phyloP scores from a whole-genome alignment of 148 eudicot genomes.

The Oxyria digyna region DNA sequence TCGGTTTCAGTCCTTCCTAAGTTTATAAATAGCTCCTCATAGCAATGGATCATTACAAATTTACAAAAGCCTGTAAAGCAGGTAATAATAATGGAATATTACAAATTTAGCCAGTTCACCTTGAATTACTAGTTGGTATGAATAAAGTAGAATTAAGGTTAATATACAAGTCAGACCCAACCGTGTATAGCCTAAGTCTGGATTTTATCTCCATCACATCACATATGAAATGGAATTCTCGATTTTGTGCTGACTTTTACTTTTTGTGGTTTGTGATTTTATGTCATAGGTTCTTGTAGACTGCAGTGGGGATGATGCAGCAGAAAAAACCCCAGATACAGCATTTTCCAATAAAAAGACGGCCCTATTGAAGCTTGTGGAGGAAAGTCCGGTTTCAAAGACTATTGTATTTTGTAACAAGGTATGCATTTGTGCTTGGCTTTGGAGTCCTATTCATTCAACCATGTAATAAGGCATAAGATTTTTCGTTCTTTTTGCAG shows the following conservation, averaged over 20 bases:
- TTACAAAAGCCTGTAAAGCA: too few species aligned
- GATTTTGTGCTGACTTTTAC: background rate
- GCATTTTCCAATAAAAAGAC: slow-evolving; percentile 83
- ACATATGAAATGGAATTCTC: background rate
- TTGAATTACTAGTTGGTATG: too few species aligned
- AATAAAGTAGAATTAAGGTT: too few species aligned
- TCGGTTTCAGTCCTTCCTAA: background rate
- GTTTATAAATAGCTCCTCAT: too few species aligned
- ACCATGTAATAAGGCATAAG: background rate
- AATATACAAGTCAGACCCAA: too few species aligned
- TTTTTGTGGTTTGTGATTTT: background rate
- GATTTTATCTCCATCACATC: background rate
- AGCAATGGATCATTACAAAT: too few species aligned
- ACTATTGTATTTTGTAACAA: slow-evolving; percentile 95
- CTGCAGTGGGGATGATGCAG: slow-evolving; percentile 79
- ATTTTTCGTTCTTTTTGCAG: slow-evolving; percentile 25
- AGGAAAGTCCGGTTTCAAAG: slow-evolving; percentile 51
- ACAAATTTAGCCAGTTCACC: too few species aligned
- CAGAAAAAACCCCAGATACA: slow-evolving; percentile 74
- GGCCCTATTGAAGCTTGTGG: slow-evolving; percentile 70
- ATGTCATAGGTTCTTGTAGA: slow-evolving; percentile 63
- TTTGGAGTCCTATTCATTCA: background rate
- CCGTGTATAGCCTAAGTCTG: too few species aligned
- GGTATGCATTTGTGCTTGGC: slow-evolving; percentile 19
- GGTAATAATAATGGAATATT: too few species aligned